phyloP scores from a whole-genome alignment of 257 asterid genomes.

The Nicotiana benthamiana region DNA sequence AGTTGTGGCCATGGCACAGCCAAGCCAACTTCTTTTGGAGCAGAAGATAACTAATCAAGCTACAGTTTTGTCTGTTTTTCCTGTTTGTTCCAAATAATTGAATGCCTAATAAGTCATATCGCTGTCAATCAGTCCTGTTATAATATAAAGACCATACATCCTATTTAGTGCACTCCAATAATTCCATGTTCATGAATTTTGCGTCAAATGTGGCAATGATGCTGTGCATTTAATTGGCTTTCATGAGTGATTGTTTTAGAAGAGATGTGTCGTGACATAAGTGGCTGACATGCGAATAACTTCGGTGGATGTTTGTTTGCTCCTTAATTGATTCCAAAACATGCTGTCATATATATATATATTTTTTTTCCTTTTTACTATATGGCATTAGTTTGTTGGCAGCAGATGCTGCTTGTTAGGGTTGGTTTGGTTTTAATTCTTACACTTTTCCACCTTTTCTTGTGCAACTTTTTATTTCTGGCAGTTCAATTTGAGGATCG shows the following conservation, averaged over 20 bases:
- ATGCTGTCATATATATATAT: background rate
- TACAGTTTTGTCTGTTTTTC: background rate
- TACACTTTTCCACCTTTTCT: background rate
- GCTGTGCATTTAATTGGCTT: background rate
- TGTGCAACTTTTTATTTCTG: background rate
- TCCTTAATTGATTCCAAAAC: background rate
- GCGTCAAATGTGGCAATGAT: background rate
- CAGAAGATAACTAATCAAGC: background rate
- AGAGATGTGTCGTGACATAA: background rate
- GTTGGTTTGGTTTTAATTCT: background rate
- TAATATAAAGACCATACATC: background rate
- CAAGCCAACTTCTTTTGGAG: background rate
- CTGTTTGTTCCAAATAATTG: background rate
- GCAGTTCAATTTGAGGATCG: constrained; percentile 37
- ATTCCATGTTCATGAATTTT: background rate
- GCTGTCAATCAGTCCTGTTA: background rate
- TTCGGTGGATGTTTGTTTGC: background rate
- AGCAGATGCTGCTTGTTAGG: background rate
- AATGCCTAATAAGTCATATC: background rate
- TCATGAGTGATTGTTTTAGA: background rate
- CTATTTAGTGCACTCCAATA: background rate
- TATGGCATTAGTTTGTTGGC: background rate
- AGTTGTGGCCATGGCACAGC: background rate
- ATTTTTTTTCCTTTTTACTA: background rate
- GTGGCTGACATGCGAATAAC: background rate